A percentile compares a stretch with the other conserved stretches of the same genome.
Conservation (phyloP, 169 alveolate species). For the Plasmodium berghei region DNA sequence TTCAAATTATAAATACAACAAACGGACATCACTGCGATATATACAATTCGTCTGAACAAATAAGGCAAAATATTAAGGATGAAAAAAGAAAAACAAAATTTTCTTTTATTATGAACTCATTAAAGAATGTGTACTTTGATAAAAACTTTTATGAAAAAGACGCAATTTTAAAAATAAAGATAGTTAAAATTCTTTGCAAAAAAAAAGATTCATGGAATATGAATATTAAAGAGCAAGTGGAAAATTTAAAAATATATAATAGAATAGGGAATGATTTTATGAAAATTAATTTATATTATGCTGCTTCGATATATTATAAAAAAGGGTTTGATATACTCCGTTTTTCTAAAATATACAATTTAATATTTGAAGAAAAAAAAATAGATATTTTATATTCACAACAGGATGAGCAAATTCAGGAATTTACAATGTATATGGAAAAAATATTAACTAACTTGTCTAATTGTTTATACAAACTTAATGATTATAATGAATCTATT, state of each 20-base stretch:
- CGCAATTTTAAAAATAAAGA: slow-evolving; percentile 66
- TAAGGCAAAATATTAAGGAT: background rate
- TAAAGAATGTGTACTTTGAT: slow-evolving; percentile 65
- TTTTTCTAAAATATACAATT: slow-evolving; percentile 58
- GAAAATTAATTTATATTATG: slow-evolving; percentile 31
- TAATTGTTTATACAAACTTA: slow-evolving; percentile 53
- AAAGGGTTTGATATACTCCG: slow-evolving; percentile 64
- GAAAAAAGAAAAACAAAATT: slow-evolving; percentile 4
- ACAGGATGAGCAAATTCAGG: slow-evolving; percentile 7
- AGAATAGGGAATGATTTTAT: slow-evolving; percentile 61
- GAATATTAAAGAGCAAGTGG: slow-evolving; percentile 64
- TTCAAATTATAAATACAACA: background rate
- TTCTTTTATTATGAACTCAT: slow-evolving; percentile 3
- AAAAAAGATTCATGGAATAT: slow-evolving; percentile 77
- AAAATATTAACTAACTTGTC: slow-evolving; percentile 68
- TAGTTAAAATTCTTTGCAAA: slow-evolving; percentile 71
- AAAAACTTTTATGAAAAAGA: slow-evolving; percentile 52
- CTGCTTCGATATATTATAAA: slow-evolving; percentile 71
- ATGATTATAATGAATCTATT: slow-evolving; percentile 51
- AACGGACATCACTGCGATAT: background rate
- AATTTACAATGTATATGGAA: slow-evolving; percentile 15
- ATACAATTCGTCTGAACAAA: too few species aligned
- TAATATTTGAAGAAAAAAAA: slow-evolving; percentile 75
- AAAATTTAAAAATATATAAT: slow-evolving; percentile 58
- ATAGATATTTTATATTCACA: background rate